Evolutionary conservation across 805 yeast genomes (phyloP), one percentile per base, ranked within the genome.

Genomic region (Suhomyces faveliae): DNA sequence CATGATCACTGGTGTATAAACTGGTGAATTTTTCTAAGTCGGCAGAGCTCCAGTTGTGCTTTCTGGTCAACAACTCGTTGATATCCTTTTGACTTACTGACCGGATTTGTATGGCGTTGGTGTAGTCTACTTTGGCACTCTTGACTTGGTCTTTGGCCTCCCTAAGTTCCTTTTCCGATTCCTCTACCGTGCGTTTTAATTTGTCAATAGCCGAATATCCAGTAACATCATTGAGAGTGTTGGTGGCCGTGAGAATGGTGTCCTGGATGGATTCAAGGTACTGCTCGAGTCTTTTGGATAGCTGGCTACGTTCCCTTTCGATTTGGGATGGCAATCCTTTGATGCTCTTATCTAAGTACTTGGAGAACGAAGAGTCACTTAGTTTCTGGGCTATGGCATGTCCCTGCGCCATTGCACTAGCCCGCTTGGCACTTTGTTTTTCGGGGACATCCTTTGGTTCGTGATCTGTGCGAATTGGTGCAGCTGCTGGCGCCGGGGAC

Each of bases 21-120:
- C 77, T 77, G 0, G 99, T 92, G 62, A 94, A 94, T 45, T 85
- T 67, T 56, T 91, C 96, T 42, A 94, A 72, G 64, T 94, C 99
- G 3, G 57, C 57, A 0, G 91, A 73, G 1, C 78, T 64, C 99
- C 99, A 94, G 19, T 78, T 74, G 55, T 85, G 84, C 55, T 94
- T 91, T 43, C 97, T 71, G 54, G 92, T 92, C 33, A 94, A 68
- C 13, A 94, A 70, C 58, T 90, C 97, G 62, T 91, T 94, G 45
- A 94, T 84, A 55, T 89, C 90, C 46, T 83, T 79, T 61, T 95
- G 99, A 30, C 92, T 84, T 10, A 68, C 67, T 0, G 88, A 75
- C 51, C 97, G 76, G 35, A 69, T 65, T 15, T 78, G 78, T 15
- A 89, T 79, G 0, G 96, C 89, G 9, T 73, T 73, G 3, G 78